phyloP scores from a whole-genome alignment of 2,329 filamentous ascomycete species.

The Trichophaea hybrida region DNA sequence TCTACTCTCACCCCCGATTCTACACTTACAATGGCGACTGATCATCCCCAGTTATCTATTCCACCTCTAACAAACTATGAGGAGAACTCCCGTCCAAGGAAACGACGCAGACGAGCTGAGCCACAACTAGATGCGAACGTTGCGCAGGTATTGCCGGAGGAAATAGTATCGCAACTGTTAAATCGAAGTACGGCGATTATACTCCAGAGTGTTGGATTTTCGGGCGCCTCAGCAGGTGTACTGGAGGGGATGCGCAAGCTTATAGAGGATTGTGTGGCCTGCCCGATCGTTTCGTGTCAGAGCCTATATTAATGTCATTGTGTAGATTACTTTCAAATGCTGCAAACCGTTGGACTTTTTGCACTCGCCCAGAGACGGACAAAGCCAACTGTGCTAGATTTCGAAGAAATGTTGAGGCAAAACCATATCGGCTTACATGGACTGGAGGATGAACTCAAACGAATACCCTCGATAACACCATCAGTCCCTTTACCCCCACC shows the following conservation, averaged over 20 bases:
- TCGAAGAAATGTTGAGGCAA: constrained; percentile 22
- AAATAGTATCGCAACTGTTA: constrained; percentile 14
- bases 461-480: constrained; percentile 20
- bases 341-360: constrained; percentile 17
- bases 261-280: constrained; percentile 17
- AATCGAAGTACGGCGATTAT: constrained; percentile 18
- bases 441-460: constrained; percentile 23
- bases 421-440: not conserved
- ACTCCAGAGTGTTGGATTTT: constrained; percentile 16
- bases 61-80: not conserved
- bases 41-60: not conserved
- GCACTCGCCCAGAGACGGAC: constrained; percentile 24
- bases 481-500: constrained; percentile 15
- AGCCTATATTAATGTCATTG: not conserved
- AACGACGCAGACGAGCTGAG: constrained; percentile 14
- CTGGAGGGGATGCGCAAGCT: constrained; percentile 18
- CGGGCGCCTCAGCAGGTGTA: constrained; percentile 12
- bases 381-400: constrained; percentile 26
- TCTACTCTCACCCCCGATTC: not conserved
- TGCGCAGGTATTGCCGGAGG: constrained; percentile 14
- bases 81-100: constrained; percentile 10
- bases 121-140: constrained; percentile 12
- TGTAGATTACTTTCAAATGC: constrained; percentile 20
- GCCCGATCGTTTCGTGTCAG: not conserved
- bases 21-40: not conserved